Evolutionary conservation across 179 eudicot species (phyloP).

Genomic region (Beta corolliflora): DNA sequence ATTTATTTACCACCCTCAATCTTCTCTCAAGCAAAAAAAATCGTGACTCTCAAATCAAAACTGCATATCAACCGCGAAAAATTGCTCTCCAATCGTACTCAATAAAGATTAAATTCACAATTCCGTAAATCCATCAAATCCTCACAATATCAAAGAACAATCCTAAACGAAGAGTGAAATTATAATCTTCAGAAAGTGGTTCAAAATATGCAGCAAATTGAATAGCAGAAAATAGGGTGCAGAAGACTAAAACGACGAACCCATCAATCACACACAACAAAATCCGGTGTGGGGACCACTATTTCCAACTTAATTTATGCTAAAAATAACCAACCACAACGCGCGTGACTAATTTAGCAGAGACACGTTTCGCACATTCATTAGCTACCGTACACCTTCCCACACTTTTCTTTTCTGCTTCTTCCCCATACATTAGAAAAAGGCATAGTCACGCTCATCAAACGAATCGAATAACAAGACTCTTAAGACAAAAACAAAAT

Average conservation of each 20-base stretch:
- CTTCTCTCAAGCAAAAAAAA: too few species aligned
- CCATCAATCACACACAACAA: not conserved
- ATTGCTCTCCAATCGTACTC: too few species aligned
- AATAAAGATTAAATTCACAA: too few species aligned
- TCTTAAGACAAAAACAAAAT: slow-evolving; percentile 11
- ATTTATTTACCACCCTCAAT: too few species aligned
- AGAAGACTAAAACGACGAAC: not conserved
- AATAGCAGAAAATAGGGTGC: not conserved
- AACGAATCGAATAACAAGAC: not conserved
- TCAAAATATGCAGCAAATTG: not conserved
- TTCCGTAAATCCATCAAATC: too few species aligned
- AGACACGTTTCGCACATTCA: slow-evolving; percentile 10
- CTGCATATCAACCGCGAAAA: too few species aligned
- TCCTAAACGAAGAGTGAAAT: not conserved
- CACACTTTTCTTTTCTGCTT: not conserved
- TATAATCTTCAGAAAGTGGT: not conserved
- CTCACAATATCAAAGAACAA: not conserved
- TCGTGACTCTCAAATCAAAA: too few species aligned
- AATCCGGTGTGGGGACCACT: not conserved
- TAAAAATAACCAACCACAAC: not conserved
- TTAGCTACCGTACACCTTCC: slow-evolving; percentile 13
- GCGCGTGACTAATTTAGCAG: not conserved
- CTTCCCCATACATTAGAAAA: slow-evolving; percentile 13
- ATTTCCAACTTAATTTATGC: not conserved
- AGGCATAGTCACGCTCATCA: not conserved